Evolutionary conservation across 2,329 filamentous ascomycete species (phyloP).

Genomic region (Colletotrichum tamarilloi): DNA sequence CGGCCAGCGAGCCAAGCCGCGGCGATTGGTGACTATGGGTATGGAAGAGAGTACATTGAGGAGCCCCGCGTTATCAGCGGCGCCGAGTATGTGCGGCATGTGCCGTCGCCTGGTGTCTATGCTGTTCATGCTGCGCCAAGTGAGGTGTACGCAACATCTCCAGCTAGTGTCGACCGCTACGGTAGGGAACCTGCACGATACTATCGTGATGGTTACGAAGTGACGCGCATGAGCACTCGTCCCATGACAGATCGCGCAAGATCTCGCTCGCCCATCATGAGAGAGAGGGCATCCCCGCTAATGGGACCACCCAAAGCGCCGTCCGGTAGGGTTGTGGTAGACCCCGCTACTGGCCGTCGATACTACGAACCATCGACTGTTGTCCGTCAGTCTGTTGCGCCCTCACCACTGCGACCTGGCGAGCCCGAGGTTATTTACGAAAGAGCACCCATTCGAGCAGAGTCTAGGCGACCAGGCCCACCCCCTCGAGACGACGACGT

Average conservation of each 20-base stretch:
- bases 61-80: slow-evolving; percentile 44
- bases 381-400: slow-evolving; percentile 64
- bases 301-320: slow-evolving; percentile 64
- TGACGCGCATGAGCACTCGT: slow-evolving; percentile 58
- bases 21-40: slow-evolving; percentile 37
- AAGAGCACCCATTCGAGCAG: slow-evolving; percentile 63
- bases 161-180: slow-evolving; percentile 55
- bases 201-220: slow-evolving; percentile 56
- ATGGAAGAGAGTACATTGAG: slow-evolving; percentile 48
- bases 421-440: slow-evolving; percentile 75
- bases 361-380: slow-evolving; percentile 70
- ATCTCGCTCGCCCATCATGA: slow-evolving; percentile 59
- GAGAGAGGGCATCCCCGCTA: slow-evolving; percentile 57
- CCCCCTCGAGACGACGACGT: slow-evolving; percentile 62
- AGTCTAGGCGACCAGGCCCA: slow-evolving; percentile 60
- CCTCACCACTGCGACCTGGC: slow-evolving; percentile 50
- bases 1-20: slow-evolving; percentile 39
- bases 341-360: slow-evolving; percentile 80
- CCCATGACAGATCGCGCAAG: slow-evolving; percentile 60
- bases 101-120: slow-evolving; percentile 50
- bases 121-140: slow-evolving; percentile 50
- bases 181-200: slow-evolving; percentile 55
- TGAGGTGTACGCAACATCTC: slow-evolving; percentile 51
- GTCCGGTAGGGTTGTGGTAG: slow-evolving; percentile 78
- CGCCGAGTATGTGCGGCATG: slow-evolving; percentile 49